phyloP scores from a whole-genome alignment of 164 flowering plant genomes.

The Umbellularia californica region DNA sequence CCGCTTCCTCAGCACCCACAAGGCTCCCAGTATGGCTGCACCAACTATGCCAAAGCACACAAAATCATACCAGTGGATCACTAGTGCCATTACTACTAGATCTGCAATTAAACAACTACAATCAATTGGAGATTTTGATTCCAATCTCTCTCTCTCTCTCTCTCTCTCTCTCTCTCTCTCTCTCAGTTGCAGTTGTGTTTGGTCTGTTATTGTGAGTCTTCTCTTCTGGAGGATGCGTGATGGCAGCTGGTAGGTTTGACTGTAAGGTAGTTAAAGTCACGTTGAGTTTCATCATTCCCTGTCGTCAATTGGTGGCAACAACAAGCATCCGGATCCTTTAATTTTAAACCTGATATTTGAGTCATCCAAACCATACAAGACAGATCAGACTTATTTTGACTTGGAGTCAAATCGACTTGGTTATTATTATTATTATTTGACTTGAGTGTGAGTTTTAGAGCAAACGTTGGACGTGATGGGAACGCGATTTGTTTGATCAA shows the following conservation, averaged over 20 bases:
- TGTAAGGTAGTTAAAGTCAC: slow-evolving; percentile 17
- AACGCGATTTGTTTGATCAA: too few species aligned
- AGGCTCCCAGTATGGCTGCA: slow-evolving; percentile 28
- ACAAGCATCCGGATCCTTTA: too few species aligned
- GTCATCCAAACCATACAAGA: too few species aligned
- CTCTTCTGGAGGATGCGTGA: background rate
- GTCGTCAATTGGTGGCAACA: too few species aligned
- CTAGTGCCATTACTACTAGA: slow-evolving; percentile 39
- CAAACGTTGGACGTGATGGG: too few species aligned
- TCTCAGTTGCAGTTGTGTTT: background rate
- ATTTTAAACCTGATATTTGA: too few species aligned
- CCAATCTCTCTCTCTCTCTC: background rate
- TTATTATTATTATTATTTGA: too few species aligned
- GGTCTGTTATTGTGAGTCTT: background rate
- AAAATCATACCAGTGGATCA: slow-evolving; percentile 50
- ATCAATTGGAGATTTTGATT: background rate
- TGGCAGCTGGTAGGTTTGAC: slow-evolving; percentile 37
- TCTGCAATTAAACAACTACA: background rate
- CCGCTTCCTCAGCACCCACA: slow-evolving; percentile 34
- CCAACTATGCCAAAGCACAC: slow-evolving; percentile 55
- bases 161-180: too few species aligned
- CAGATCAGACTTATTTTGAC: too few species aligned
- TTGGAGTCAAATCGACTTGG: too few species aligned
- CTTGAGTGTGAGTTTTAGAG: too few species aligned
- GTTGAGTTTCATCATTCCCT: background rate